phyloP scores from a whole-genome alignment of 2,329 filamentous ascomycete species.

The Zymoseptoria tritici region DNA sequence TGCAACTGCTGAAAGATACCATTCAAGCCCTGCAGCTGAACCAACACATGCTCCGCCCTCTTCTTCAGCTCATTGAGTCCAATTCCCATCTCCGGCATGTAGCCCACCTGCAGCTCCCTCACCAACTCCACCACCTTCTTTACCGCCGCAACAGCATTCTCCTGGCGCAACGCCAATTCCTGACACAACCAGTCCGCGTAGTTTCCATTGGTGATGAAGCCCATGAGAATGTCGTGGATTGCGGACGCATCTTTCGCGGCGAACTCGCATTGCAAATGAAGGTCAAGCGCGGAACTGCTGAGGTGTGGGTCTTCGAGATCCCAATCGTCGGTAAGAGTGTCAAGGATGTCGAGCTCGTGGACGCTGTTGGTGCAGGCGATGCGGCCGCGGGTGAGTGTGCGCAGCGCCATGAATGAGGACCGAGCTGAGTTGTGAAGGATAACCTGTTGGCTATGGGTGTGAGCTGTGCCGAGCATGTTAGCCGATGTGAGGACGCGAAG shows the following conservation, averaged over 20 bases:
- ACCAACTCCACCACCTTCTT: conserved; percentile 2
- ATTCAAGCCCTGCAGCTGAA: neutral
- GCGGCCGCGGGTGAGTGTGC: conserved; percentile 3
- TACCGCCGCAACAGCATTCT: conserved; percentile 5
- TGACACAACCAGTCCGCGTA: neutral
- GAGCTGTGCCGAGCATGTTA: neutral
- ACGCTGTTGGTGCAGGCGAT: conserved; percentile 6
- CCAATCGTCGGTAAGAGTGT: conserved; percentile 8
- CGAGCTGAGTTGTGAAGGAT: neutral
- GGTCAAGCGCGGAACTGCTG: conserved; percentile 2
- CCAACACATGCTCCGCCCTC: neutral
- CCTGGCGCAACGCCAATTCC: conserved; percentile 5
- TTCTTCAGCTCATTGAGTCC: conserved; percentile 4
- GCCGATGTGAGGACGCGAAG: neutral
- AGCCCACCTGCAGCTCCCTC: neutral
- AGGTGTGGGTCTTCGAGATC: neutral
- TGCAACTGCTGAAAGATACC: neutral
- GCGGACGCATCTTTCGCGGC: conserved; percentile 6
- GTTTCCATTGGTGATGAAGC: neutral
- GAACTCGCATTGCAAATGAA: conserved; percentile 9
- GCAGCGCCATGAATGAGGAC: neutral
- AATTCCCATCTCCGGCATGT: neutral
- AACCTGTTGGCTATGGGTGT: neutral
- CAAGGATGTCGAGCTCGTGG: conserved; percentile 4
- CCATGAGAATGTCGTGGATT: conserved; percentile 6